These are phyloP conservation scores for Hypomontagnella submonticulosa DNA, from an alignment of 495 filamentous ascomycete genomes.

Conservation along the genomic window DNA sequence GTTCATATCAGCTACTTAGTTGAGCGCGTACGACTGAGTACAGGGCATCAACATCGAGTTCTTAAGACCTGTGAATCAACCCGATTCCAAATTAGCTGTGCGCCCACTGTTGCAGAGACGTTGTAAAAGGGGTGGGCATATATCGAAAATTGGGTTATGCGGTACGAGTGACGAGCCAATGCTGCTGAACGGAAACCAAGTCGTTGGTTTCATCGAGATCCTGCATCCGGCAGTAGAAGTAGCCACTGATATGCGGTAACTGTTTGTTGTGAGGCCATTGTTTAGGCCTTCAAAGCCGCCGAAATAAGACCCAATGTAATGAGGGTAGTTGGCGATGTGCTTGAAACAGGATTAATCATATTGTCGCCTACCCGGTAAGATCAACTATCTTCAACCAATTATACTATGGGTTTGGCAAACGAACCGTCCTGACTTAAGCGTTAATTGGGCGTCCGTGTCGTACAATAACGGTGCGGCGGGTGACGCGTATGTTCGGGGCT, in stretches of 20 bases:
- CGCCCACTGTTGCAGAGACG: slow-evolving; percentile 3
- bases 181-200: slow-evolving; percentile 16
- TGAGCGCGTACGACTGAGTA: slow-evolving; percentile 53
- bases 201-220: slow-evolving; percentile 31
- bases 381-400: slow-evolving; percentile 11
- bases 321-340: neutral
- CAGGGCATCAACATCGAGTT: slow-evolving; percentile 55
- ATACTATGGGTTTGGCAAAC: slow-evolving; percentile 6
- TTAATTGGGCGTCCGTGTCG: slow-evolving; percentile 18
- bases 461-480: slow-evolving; percentile 32
- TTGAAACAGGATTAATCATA: slow-evolving; percentile 7
- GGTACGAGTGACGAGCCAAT: slow-evolving; percentile 17
- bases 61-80: slow-evolving; percentile 64
- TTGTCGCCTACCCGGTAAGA: slow-evolving; percentile 11
- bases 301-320: neutral
- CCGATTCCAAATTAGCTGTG: slow-evolving; percentile 50
- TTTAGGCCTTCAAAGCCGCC: slow-evolving; percentile 4
- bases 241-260: neutral
- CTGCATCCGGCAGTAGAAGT: slow-evolving; percentile 15
- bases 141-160: slow-evolving; percentile 20
- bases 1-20: slow-evolving; percentile 62
- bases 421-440: slow-evolving; percentile 3
- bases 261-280: slow-evolving; percentile 6
- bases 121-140: slow-evolving; percentile 13
- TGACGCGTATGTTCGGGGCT: slow-evolving; percentile 11